Base-by-base conservation (phyloP, 192 early-diverging fungal genomes). In the Martensiomyces pterosporus region DNA sequence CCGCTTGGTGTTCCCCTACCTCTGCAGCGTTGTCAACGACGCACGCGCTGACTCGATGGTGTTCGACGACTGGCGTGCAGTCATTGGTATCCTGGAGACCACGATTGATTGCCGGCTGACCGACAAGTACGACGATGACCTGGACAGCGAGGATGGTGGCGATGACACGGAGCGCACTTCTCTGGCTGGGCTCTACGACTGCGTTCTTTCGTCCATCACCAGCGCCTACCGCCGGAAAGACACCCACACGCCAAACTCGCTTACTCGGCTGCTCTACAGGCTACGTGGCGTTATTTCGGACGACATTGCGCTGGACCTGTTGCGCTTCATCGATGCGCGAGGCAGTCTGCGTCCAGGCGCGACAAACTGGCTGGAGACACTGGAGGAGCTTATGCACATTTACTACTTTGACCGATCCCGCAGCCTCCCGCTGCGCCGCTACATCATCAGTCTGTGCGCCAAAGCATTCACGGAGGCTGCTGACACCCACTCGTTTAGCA, bases 391-490 rank as follows among this genome's bases (percentile, higher is more conserved):
- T 35, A 69, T 65, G 60, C 60, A 69, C 17, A 16, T 67, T 33
- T 75, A 61, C 54, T 75, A 75, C 43, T 69, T 69, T 61, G 72
- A 75, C 34, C 60, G 62, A 14, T 54, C 56, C 22, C 60, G 62
- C 24, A 61, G 58, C 17, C 45, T 57, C 2, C 36, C 46, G 12
- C 49, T 75, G 33, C 73, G 73, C 9, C 66, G 53, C 22, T 37
- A 57, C 15, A 56, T 60, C 48, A 39, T 51, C 21, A 43, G 34
- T 4, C 24, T 75, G 37, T 65, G 60, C 41, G 47, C 37, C 2
- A 37, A 45, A 34, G 17, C 24, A n/a, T 60, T 60, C 47, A 18
- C 27, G 15, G 57, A 57, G 29, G 38, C 54, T 0, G 47, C 39
- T 18, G 43, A 51, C 42, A 26, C 39, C 13, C 39, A 60, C 16